These are phyloP conservation scores for Calonectria henricotiae DNA, from an alignment of 2,329 filamentous ascomycete genomes.

Conservation along the genomic window DNA sequence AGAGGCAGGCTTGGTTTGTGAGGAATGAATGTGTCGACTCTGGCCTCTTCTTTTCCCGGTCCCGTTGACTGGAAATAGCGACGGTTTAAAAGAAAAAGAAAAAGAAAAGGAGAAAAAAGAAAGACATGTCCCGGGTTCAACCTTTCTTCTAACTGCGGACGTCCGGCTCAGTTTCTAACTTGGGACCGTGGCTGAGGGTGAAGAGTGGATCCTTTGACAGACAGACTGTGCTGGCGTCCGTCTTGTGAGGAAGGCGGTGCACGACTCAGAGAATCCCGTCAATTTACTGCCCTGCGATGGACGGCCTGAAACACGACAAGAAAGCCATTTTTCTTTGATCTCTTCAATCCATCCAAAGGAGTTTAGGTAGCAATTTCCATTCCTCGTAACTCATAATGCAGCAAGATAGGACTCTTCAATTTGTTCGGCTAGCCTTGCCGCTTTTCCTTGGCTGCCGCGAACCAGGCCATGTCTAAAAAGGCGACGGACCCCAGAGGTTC, in stretches of 20 bases:
- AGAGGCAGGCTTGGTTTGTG: neutral
- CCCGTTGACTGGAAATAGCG: neutral
- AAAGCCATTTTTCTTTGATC: neutral
- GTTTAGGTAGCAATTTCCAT: neutral
- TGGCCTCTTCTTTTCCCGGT: neutral
- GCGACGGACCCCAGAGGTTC: slow-evolving; percentile 13
- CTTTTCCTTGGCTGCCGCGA: neutral
- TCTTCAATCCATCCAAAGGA: neutral
- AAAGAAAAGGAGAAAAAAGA: slow-evolving; percentile 8
- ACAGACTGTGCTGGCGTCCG: neutral
- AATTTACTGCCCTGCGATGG: neutral
- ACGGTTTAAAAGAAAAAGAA: slow-evolving; percentile 4
- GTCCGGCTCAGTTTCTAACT: slow-evolving; percentile 5
- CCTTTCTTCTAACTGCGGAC: neutral
- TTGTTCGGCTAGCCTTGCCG: slow-evolving; percentile 24
- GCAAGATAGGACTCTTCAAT: neutral
- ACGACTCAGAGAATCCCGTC: slow-evolving; percentile 8
- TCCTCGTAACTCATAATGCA: slow-evolving; percentile 11
- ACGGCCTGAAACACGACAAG: neutral
- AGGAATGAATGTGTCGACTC: neutral
- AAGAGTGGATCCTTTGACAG: neutral
- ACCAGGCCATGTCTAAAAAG: slow-evolving; percentile 10
- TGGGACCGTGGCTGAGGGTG: slow-evolving; percentile 17
- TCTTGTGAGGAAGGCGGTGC: slow-evolving; percentile 11
- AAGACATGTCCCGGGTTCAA: neutral